Conservation (phyloP, 1,284 basidiomycete species). For the Pseudozyma sp. region DNA sequence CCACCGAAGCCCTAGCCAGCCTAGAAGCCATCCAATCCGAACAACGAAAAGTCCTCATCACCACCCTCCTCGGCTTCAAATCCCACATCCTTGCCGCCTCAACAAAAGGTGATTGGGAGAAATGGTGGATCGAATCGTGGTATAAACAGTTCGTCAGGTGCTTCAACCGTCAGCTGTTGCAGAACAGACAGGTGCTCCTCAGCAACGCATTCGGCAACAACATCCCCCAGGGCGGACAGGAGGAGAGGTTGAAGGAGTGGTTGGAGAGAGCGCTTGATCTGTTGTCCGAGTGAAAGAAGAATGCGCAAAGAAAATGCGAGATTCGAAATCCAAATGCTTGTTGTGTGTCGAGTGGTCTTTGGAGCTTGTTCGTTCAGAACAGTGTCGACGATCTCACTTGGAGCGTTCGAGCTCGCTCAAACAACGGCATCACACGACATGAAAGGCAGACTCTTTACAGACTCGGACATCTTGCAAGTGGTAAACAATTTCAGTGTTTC, state of each 20-base stretch:
- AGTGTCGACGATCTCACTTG: too few relatives aligned
- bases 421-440: too few relatives aligned
- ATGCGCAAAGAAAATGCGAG: not conserved
- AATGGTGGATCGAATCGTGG: constrained; percentile 64
- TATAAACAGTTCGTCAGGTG: constrained; percentile 49
- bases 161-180: constrained; percentile 51
- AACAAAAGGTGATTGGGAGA: constrained; percentile 35
- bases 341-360: too few relatives aligned
- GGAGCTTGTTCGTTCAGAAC: too few relatives aligned
- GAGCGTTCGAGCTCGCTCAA: too few relatives aligned
- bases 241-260: constrained; percentile 5
- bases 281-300: constrained; percentile 28
- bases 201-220: constrained; percentile 47
- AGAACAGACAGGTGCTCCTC: constrained; percentile 53
- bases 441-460: too few relatives aligned
- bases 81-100: constrained; percentile 13
- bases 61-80: constrained; percentile 48
- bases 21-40: constrained; percentile 63
- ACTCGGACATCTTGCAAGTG: too few relatives aligned
- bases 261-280: constrained; percentile 39
- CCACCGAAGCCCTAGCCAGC: constrained; percentile 43
- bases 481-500: too few relatives aligned
- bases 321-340: too few relatives aligned
- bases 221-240: not conserved
- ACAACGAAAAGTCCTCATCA: constrained; percentile 65